A percentile compares a stretch with the other conserved stretches of the same genome.
These are phyloP conservation scores for Leccinum griseonigrum DNA, from an alignment of 1,284 basidiomycete species.

Conservation along the genomic window DNA sequence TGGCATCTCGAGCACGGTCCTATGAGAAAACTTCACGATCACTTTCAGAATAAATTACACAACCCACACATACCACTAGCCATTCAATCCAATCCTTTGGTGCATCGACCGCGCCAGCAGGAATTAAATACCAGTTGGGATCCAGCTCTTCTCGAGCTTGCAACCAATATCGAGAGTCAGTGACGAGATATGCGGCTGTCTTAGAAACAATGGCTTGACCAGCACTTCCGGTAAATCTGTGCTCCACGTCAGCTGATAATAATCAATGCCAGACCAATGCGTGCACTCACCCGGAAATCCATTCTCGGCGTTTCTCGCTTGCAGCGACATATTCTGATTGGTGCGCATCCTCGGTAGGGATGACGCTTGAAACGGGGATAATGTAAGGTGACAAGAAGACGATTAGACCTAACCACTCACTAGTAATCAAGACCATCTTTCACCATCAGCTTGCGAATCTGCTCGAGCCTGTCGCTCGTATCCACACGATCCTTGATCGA, in stretches of 20 bases:
- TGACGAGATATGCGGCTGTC: conserved; percentile 69
- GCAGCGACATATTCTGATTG: conserved; percentile 84
- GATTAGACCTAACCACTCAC: conserved; percentile 47
- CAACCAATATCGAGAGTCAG: conserved; percentile 88
- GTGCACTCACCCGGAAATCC: conserved; percentile 70
- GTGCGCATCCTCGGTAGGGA: conserved; percentile 88
- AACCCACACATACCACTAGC: conserved; percentile 54
- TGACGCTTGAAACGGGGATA: conserved; percentile 41
- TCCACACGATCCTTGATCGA: conserved; percentile 52
- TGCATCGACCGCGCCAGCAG: conserved; percentile 57
- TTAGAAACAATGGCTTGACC: conserved; percentile 79
- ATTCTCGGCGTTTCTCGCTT: conserved; percentile 81
- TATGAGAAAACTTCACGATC: conserved; percentile 24
- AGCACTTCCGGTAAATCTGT: conserved; percentile 83
- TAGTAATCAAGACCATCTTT: conserved; percentile 83
- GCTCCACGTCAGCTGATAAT: conserved; percentile 5
- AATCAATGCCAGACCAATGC: background rate
- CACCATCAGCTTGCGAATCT: conserved; percentile 66
- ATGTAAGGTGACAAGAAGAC: conserved; percentile 6
- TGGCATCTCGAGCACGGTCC: conserved; percentile 52
- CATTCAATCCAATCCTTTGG: conserved; percentile 80
- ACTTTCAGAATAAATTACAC: background rate
- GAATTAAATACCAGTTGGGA: conserved; percentile 73
- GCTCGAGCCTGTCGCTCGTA: conserved; percentile 60
- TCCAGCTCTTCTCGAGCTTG: conserved; percentile 81